Percentiles rank a stretch among this genome's conserved stretches.
These are phyloP conservation scores for Westerdykella aurantiaca DNA, from an alignment of 2,329 filamentous ascomycete genomes.

Conservation along the genomic window DNA sequence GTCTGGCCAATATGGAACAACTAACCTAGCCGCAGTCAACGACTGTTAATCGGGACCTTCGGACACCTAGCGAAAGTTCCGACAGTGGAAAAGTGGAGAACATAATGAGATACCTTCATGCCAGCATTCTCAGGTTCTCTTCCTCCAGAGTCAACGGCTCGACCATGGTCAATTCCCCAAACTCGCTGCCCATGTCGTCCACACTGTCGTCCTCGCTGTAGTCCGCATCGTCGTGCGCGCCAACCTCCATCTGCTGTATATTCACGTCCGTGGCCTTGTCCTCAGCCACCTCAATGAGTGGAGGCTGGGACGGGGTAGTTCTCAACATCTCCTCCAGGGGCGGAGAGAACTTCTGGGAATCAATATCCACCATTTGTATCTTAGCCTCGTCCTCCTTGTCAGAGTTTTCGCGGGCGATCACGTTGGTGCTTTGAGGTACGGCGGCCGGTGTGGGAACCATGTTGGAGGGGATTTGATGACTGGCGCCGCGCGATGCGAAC, in stretches of 20 bases:
- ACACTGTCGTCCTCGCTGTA: constrained; percentile 5
- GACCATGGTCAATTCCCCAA: constrained; percentile 24
- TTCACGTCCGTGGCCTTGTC: constrained; percentile 8
- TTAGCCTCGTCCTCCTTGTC: constrained; percentile 9
- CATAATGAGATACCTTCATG: no score
- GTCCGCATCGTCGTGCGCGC: constrained; percentile 5
- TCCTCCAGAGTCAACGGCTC: constrained; percentile 24
- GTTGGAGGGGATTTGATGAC: constrained; percentile 12
- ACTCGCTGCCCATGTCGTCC: constrained; percentile 20
- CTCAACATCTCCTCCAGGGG: constrained; percentile 12
- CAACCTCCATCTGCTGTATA: constrained; percentile 8
- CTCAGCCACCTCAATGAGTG: neutral
- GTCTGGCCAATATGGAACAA: no score
- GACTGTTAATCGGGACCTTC: no score
- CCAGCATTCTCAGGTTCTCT: constrained; percentile 6
- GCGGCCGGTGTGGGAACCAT: constrained; percentile 13
- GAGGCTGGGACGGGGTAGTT: neutral
- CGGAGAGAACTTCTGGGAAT: constrained; percentile 14
- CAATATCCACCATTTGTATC: constrained; percentile 14
- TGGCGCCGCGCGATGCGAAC: constrained; percentile 3
- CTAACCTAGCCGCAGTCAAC: no score
- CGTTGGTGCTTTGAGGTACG: constrained; percentile 3
- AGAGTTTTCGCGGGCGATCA: constrained; percentile 1
- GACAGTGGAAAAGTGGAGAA: no score
- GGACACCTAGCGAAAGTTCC: no score